Percentiles rank a stretch among this genome's conserved stretches.
Evolutionary conservation across 768 basidiomycete genomes (phyloP).

Genomic region (Dentipellis sp.): DNA sequence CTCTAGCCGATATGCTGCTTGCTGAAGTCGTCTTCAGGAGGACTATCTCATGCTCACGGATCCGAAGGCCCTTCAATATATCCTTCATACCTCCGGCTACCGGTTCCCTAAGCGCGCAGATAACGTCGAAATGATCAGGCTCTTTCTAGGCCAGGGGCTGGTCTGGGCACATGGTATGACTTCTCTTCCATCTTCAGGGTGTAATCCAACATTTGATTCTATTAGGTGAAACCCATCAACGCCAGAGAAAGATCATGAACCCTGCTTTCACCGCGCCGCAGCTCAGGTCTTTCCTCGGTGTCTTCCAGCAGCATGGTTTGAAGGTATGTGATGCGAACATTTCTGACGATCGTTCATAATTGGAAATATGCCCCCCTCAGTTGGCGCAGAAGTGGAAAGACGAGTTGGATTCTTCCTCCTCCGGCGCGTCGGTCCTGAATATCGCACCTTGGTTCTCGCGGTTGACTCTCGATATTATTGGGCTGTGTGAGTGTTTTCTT

Average conservation of each 20-base stretch:
- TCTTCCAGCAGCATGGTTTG: constrained; percentile 12
- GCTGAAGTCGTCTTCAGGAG: neutral
- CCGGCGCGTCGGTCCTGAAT: constrained; percentile 5
- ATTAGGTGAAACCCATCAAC: constrained; percentile 16
- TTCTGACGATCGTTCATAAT: constrained; percentile 10
- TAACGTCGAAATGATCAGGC: constrained; percentile 9
- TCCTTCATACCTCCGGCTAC: constrained; percentile 20
- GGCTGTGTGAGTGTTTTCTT: constrained; percentile 11
- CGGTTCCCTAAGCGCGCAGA: constrained; percentile 14
- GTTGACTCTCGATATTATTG: constrained; percentile 20
- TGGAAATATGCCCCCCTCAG: constrained; percentile 20
- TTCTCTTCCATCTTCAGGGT: neutral
- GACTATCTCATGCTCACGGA: neutral
- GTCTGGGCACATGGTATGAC: constrained; percentile 11
- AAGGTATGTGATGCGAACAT: constrained; percentile 1
- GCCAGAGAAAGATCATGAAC: constrained; percentile 20
- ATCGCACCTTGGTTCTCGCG: constrained; percentile 15
- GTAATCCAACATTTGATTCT: neutral
- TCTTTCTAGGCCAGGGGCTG: constrained; percentile 13
- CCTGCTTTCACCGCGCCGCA: constrained; percentile 20
- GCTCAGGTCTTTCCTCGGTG: constrained; percentile 17
- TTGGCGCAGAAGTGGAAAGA: too few species aligned
- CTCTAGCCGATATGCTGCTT: neutral
- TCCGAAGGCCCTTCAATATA: constrained; percentile 19
- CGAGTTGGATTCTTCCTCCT: constrained; percentile 4